These are phyloP conservation scores for Quercus ilex DNA, from an alignment of 306 rosid genomes.

Conservation along the genomic window DNA sequence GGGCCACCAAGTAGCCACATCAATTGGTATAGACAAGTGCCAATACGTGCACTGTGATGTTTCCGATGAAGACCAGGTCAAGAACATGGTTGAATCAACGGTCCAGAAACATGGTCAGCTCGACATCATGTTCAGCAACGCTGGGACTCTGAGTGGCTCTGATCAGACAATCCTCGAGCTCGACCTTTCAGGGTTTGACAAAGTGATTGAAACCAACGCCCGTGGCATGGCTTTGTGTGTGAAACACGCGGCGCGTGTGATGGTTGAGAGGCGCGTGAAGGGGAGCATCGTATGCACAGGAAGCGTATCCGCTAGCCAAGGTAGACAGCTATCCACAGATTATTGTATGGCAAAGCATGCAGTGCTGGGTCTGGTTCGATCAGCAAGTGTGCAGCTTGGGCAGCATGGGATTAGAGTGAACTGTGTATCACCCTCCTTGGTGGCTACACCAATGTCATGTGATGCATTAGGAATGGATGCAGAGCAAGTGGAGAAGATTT, in stretches of 20 bases:
- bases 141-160: conserved; percentile 22
- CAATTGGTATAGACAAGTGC: conserved; percentile 39
- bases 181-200: conserved; percentile 28
- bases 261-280: conserved; percentile 38
- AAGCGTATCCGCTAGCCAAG: conserved; percentile 12
- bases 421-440: conserved; percentile 38
- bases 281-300: conserved; percentile 53
- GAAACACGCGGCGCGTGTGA: conserved; percentile 51
- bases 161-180: conserved; percentile 38
- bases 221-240: conserved; percentile 41
- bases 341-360: conserved; percentile 56
- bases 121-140: conserved; percentile 66
- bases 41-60: conserved; percentile 52
- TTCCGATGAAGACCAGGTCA: conserved; percentile 45
- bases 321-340: background rate
- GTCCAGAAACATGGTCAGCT: conserved; percentile 32
- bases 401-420: conserved; percentile 39
- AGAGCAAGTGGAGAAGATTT: conserved; percentile 5
- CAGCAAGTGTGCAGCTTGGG: conserved; percentile 46
- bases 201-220: conserved; percentile 17
- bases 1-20: conserved; percentile 36
- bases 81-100: conserved; percentile 27
- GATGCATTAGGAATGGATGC: background rate
- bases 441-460: conserved; percentile 36
- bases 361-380: conserved; percentile 40